Base-by-base conservation (phyloP, 345 rosid genomes). In the Pseudoturritis turrita region DNA sequence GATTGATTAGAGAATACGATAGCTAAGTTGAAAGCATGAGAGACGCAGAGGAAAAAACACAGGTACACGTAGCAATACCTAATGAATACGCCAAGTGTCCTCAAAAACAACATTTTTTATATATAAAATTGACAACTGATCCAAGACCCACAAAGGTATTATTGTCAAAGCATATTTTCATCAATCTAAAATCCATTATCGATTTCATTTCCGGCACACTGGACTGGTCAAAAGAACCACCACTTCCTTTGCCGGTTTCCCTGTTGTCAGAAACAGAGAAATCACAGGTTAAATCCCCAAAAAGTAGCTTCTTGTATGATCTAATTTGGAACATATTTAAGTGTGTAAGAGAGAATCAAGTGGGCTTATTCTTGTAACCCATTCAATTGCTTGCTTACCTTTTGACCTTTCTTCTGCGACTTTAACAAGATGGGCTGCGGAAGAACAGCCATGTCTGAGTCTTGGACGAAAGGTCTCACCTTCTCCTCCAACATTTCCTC, bases 401-500 rank as follows among this genome's bases (percentile, higher is more conserved):
- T 80, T 58, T 82, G 81, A 79, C 78, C 82, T 46, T 65, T 78
- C 51, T 78, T 65, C 71, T 83, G 81, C 2, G 89, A 69, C 47
- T 78, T 85, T 17, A 87, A 55, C 59, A 92, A 43, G 44, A 92
- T 88, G 46, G 90, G 90, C 37, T 44, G 85, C 21, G 90, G 81
- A 77, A 90, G 92, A 57, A 80, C 83, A n/a, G 65, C 56, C 33
- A 51, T 80, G 64, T 77, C 82, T 1, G 71, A 69, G 41, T 86
- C 85, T 81, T 84, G 82, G 61, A 86, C 59, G 81, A 62, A 87
- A 2, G 97, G 97, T 33, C 80, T 84, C 57, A 88, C 91, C 84
- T 93, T 90, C 85, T 93, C 89, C 80, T 83, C 91, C 85, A 92
- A 74, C 83, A 88, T 80, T 68, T 89, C 87, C 61, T 85, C 88